phyloP scores from a whole-genome alignment of 2,329 filamentous ascomycete species.

The Graphilbum ipis-grandicollis region DNA sequence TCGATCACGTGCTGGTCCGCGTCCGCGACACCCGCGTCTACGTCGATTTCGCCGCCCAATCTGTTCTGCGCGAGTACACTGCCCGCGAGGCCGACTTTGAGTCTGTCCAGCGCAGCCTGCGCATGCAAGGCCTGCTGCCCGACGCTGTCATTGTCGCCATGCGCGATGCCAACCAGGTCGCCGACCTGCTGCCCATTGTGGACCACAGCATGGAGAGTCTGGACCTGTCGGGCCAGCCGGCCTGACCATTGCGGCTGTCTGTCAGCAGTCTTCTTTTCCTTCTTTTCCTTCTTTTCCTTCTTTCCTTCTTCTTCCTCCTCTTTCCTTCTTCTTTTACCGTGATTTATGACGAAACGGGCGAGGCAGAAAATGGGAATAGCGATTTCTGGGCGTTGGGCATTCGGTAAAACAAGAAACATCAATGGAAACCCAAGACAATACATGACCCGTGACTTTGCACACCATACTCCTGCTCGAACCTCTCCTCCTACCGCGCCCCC shows the following conservation, averaged over 20 bases:
- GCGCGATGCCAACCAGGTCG: constrained; percentile 63
- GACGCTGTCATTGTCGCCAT: constrained; percentile 63
- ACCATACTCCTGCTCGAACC: no score
- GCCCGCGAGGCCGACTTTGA: constrained; percentile 72
- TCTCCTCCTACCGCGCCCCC: constrained; percentile 24
- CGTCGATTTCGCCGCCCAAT: constrained; percentile 64
- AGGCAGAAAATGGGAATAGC: no score
- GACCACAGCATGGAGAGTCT: constrained; percentile 43
- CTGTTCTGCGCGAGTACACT: constrained; percentile 78
- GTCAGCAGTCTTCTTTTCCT: background rate
- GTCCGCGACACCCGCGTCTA: constrained; percentile 84
- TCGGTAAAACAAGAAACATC: no score
- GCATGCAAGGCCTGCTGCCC: constrained; percentile 30
- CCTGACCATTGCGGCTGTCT: no score
- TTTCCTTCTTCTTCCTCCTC: no score
- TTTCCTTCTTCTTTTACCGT: no score
- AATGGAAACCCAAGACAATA: no score
- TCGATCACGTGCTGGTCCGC: constrained; percentile 78
- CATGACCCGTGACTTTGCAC: no score
- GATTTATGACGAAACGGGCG: no score
- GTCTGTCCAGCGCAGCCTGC: constrained; percentile 43
- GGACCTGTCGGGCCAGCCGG: constrained; percentile 5
- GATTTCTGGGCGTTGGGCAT: no score
- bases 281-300: background rate
- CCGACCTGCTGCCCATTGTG: constrained; percentile 51